Conservation (phyloP, 768 basidiomycete genomes). For the Leucosporidium yakuticum region DNA sequence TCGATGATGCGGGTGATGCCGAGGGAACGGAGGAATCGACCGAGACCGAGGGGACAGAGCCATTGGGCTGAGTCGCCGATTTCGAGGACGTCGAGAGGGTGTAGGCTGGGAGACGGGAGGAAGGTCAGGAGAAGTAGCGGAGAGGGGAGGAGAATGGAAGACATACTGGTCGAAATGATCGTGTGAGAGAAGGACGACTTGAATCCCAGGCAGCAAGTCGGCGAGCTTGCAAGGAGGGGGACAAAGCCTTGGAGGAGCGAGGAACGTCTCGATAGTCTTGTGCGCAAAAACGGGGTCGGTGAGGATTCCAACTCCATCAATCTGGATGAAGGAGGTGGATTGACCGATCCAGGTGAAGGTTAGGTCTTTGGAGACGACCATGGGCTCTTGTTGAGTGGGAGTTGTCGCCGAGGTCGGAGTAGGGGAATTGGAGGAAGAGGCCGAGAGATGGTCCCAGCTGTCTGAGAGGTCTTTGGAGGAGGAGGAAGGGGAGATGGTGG, state of each 20-base stretch:
- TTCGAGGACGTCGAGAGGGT: slow-evolving; percentile 39
- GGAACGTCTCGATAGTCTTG: slow-evolving; percentile 6
- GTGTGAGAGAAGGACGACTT: slow-evolving; percentile 44
- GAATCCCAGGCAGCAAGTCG: slow-evolving; percentile 27
- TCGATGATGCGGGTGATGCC: slow-evolving; percentile 42
- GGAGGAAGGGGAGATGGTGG: not conserved
- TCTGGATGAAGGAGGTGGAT: slow-evolving; percentile 43
- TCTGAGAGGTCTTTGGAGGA: slow-evolving; percentile 1
- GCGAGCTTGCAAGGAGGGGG: not conserved
- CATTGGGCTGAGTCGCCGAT: slow-evolving; percentile 42
- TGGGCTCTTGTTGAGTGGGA: slow-evolving; percentile 11
- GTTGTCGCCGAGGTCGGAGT: slow-evolving; percentile 14
- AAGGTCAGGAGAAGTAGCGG: too few species aligned
- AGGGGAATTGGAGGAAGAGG: not conserved
- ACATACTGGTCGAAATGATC: slow-evolving; percentile 43
- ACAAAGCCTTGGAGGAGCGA: not conserved
- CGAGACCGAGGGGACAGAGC: slow-evolving; percentile 43
- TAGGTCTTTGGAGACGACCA: slow-evolving; percentile 35
- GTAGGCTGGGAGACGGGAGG: slow-evolving; percentile 16
- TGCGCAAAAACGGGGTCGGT: slow-evolving; percentile 44
- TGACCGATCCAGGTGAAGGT: slow-evolving; percentile 43
- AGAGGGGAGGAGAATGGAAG: too few species aligned
- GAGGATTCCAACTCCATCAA: slow-evolving; percentile 41
- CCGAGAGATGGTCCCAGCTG: not conserved
- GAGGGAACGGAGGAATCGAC: slow-evolving; percentile 36